Conservation (phyloP, 441 rosid genomes). For the Metrosideros polymorpha region DNA sequence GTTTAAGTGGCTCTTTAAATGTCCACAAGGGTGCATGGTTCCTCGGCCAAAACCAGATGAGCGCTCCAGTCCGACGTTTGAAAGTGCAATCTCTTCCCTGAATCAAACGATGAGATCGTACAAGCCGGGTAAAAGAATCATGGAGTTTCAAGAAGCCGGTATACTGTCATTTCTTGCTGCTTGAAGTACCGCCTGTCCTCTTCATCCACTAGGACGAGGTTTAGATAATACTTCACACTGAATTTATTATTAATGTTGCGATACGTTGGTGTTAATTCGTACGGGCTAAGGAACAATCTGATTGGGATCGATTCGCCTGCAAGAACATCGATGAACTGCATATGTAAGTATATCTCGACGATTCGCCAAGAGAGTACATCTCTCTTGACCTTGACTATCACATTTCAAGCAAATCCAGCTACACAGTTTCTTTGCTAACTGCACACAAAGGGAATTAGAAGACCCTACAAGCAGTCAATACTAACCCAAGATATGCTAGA, state of each 20-base stretch:
- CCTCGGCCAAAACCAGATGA: neutral
- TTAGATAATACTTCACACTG: constrained; percentile 31
- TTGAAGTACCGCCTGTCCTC: constrained; percentile 35
- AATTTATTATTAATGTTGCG: constrained; percentile 36
- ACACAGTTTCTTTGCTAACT: neutral
- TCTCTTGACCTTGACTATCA: neutral
- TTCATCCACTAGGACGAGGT: constrained; percentile 33
- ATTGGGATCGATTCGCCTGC: constrained; percentile 33
- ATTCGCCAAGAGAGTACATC: neutral
- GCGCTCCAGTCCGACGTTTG: neutral
- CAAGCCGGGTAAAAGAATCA: neutral
- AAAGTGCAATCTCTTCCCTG: neutral
- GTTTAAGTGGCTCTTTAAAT: neutral
- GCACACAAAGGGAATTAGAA: neutral
- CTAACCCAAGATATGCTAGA: neutral
- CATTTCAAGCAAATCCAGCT: neutral
- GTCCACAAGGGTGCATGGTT: neutral
- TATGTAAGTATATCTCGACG: neutral
- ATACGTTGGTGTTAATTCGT: constrained; percentile 29
- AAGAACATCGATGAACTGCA: neutral
- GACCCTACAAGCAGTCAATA: neutral
- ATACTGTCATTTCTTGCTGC: constrained; percentile 35
- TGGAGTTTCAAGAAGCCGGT: constrained; percentile 17
- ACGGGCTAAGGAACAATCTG: constrained; percentile 28
- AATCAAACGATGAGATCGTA: neutral